Evolutionary conservation across 164 flowering plant species (phyloP), one percentile per base, ranked within the genome.

Genomic region (Vitis amurensis): DNA sequence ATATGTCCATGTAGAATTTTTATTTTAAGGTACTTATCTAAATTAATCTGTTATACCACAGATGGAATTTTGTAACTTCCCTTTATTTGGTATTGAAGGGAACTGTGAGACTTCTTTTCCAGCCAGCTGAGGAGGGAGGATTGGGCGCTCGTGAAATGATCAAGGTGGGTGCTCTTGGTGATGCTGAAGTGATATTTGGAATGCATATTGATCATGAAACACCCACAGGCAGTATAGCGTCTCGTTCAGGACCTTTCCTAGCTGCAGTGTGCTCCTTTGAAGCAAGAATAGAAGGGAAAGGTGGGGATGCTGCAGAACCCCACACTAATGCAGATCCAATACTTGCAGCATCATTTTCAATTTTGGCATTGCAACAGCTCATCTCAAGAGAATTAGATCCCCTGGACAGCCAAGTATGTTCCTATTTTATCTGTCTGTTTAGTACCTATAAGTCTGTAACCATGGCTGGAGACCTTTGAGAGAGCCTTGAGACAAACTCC

Each of bases 61-160:
- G 7, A 59, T 15, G 17, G 61, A 59, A 17, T n/a, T 15, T 59
- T 0, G 9, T 31, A 23, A 14, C n/a, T 61, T 31, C 37, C 13
- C 48, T 27, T 8, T 61, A 8, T 31, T 14, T 61, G 37, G 64
- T 11, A 3, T 29, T 64, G 64, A 70, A 87, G 92, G 97, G 97
- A 71, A 91, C 93, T 29, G 94, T 91, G 64, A 84, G 88, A 73
- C 87, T 93, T 65, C 77, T 93, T 71, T 93, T 93, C 75, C 98
- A 93, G 79, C 97, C 97, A 47, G 97, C 92, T 30, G 98, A 93
- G 81, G 98, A 93, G 76, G 92, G 91, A 49, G 92, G 93, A 65
- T 90, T 90, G n/a, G 97, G 97, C 68, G 97, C 98, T 53, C 71
- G 81, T 71, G 76, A 85, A 73, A 90, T 91, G 95, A 85, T 91